phyloP scores from a whole-genome alignment of 306 rosid species.

The Quercus gilva region DNA sequence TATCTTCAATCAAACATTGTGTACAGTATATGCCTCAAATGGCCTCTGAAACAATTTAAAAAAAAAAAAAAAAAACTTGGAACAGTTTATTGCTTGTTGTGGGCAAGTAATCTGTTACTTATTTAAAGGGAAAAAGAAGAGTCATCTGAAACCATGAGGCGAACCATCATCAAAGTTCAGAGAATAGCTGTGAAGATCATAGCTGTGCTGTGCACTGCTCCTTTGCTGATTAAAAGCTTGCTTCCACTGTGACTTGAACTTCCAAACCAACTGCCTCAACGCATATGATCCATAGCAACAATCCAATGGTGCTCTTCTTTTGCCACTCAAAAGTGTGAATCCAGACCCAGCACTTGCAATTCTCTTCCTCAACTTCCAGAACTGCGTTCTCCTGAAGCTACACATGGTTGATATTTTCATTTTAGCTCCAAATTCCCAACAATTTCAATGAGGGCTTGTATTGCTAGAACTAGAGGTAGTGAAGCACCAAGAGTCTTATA shows the following conservation, averaged over 20 bases:
- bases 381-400: conserved; percentile 35
- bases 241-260: conserved; percentile 62
- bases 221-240: conserved; percentile 42
- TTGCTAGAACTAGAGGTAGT: background rate
- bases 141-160: conserved; percentile 27
- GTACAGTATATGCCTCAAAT: background rate
- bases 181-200: conserved; percentile 78
- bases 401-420: conserved; percentile 48
- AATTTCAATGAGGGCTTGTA: conserved; percentile 23
- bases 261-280: conserved; percentile 39
- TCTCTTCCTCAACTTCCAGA: conserved; percentile 46
- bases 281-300: conserved; percentile 35
- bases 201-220: conserved; percentile 40
- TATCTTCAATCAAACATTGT: background rate
- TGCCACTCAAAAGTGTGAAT: conserved; percentile 45
- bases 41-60: background rate
- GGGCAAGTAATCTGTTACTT: background rate
- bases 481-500: conserved; percentile 8
- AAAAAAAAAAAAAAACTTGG: background rate
- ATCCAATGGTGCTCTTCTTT: conserved; percentile 22
- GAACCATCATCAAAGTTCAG: conserved; percentile 81
- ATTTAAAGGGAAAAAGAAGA: background rate
- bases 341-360: conserved; percentile 33
- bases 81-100: background rate
- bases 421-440: conserved; percentile 11